These are phyloP conservation scores for Cylindrotheca closterium DNA, from an alignment of 108 stramenopile genomes.

Conservation along the genomic window DNA sequence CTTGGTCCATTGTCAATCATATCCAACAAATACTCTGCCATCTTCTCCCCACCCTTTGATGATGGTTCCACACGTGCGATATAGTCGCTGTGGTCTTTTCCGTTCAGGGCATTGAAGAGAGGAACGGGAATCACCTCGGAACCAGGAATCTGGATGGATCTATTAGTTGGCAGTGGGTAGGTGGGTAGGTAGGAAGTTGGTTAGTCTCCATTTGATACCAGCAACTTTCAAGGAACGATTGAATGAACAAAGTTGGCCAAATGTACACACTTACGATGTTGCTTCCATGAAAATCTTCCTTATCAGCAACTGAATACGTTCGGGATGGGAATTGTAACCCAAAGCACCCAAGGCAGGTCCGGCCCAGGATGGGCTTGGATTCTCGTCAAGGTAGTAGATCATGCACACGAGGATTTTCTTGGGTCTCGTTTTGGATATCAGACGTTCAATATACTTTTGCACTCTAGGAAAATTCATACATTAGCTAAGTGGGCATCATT, in stretches of 20 bases:
- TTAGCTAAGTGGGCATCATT: too few relatives aligned
- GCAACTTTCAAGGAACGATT: too few relatives aligned
- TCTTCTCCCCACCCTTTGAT: constrained; percentile 75
- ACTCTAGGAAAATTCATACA: too few relatives aligned
- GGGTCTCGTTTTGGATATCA: constrained; percentile 78
- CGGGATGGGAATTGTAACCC: constrained; percentile 77
- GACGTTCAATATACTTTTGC: constrained; percentile 66
- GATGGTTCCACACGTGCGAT: constrained; percentile 89
- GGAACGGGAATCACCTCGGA: constrained; percentile 78
- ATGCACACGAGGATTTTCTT: constrained; percentile 83
- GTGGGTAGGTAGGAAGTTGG: too few relatives aligned
- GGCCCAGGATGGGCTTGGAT: constrained; percentile 72
- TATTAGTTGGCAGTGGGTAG: too few relatives aligned
- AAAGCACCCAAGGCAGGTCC: constrained; percentile 63
- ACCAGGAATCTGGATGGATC: constrained; percentile 60
- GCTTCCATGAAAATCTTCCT: constrained; percentile 72
- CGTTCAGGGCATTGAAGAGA: constrained; percentile 76
- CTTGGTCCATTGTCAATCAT: constrained; percentile 23
- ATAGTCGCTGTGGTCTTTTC: constrained; percentile 76
- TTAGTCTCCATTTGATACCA: too few relatives aligned
- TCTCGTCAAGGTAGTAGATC: constrained; percentile 90
- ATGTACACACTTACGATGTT: constrained; percentile 37
- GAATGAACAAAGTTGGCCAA: too few relatives aligned
- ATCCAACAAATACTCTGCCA: constrained; percentile 81
- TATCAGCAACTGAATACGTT: constrained; percentile 69